Percentiles rank a stretch among this genome's conserved stretches.
Conservation (phyloP, 345 rosid genomes). For the Citrus medica region DNA sequence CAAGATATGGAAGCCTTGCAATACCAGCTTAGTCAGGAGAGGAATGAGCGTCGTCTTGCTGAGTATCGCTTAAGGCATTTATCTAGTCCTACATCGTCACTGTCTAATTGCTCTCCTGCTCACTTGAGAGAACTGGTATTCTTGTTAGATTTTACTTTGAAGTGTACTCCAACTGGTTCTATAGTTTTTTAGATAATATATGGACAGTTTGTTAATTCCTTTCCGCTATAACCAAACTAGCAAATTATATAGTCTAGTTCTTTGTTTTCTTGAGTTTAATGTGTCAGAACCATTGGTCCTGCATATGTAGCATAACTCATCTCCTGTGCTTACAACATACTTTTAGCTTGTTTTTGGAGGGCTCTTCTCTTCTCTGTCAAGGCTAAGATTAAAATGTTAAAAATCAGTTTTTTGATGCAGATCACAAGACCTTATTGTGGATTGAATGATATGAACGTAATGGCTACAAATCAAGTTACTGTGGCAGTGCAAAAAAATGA, state of each 20-base stretch:
- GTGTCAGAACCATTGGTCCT: not conserved
- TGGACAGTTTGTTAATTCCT: not conserved
- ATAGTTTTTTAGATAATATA: not conserved
- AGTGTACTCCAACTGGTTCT: not conserved
- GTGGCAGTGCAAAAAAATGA: slow-evolving; percentile 16
- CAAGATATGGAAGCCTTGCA: slow-evolving; percentile 63
- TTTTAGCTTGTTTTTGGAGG: not conserved
- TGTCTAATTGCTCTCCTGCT: slow-evolving; percentile 22
- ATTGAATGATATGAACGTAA: slow-evolving; percentile 21
- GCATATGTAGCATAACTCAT: not conserved
- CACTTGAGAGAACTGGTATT: slow-evolving; percentile 27
- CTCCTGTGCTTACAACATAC: not conserved
- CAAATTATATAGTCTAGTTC: not conserved
- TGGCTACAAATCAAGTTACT: slow-evolving; percentile 9
- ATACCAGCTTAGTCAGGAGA: slow-evolving; percentile 77
- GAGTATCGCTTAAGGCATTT: slow-evolving; percentile 55
- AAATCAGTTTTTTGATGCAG: slow-evolving; percentile 25
- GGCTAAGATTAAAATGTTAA: not conserved
- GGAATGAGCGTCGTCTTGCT: slow-evolving; percentile 63
- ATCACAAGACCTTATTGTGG: slow-evolving; percentile 19
- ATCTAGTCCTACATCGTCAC: slow-evolving; percentile 30
- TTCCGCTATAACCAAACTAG: not conserved
- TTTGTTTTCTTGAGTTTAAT: not conserved
- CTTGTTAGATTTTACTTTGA: not conserved
- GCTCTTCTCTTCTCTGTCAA: slow-evolving; percentile 3